Conservation (phyloP, 352 stramenopile species). For the Pythium dissimile region DNA sequence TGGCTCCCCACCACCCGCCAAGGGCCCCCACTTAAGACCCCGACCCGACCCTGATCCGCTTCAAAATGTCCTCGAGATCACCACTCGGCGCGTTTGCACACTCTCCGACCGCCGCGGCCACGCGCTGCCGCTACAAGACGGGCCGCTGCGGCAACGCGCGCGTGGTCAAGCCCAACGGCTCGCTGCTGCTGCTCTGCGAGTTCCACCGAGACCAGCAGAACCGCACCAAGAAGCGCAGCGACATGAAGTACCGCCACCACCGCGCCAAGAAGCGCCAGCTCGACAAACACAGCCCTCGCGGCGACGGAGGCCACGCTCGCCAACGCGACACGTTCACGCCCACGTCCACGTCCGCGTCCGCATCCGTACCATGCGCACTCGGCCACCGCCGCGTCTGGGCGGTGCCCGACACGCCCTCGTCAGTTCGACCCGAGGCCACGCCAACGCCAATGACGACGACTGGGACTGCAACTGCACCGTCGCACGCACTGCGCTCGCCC, state of each 20-base stretch:
- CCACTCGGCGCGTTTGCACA: not conserved
- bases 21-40: not conserved
- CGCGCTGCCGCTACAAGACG: constrained; percentile 79
- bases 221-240: constrained; percentile 83
- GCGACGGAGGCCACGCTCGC: no score
- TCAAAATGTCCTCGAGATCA: not conserved
- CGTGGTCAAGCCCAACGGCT: constrained; percentile 74
- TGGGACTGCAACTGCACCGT: no score
- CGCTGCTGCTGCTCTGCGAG: constrained; percentile 71
- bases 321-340: no score
- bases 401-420: no score
- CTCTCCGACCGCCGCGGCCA: not conserved
- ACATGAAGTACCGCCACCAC: constrained; percentile 75
- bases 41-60: no score
- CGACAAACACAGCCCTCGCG: constrained; percentile 1
- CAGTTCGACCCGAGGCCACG: no score
- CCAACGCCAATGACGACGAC: not conserved
- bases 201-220: constrained; percentile 83
- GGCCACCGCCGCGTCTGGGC: not conserved
- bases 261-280: constrained; percentile 53
- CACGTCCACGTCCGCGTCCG: not conserved
- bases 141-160: constrained; percentile 65
- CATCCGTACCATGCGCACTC: not conserved
- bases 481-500: constrained; percentile 3
- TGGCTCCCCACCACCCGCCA: not conserved